A percentile compares a stretch with the other conserved stretches of the same genome.
These are phyloP conservation scores for Aspergillus proliferans DNA, from an alignment of 2,329 filamentous ascomycete species.

Conservation along the genomic window DNA sequence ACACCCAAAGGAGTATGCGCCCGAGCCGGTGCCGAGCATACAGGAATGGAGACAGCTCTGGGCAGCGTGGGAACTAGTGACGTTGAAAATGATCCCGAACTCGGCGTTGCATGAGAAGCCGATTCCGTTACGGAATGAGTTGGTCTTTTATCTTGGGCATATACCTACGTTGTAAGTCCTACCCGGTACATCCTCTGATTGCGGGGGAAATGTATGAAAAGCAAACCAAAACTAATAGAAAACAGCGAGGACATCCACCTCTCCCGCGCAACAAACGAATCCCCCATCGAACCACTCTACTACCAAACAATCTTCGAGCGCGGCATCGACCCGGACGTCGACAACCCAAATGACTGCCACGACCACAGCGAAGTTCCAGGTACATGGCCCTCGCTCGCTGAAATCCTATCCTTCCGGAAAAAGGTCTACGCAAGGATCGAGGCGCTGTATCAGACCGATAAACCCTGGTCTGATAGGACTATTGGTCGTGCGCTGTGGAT, in stretches of 20 bases:
- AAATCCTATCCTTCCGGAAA: background rate
- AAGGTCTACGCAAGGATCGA: background rate
- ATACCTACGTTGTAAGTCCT: background rate
- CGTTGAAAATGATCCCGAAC: background rate
- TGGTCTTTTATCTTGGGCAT: background rate
- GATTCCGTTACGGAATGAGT: background rate
- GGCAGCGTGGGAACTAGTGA: background rate
- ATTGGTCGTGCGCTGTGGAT: background rate
- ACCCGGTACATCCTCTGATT: background rate
- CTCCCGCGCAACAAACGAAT: background rate
- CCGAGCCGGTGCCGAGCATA: background rate
- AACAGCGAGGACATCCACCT: background rate
- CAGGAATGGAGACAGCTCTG: background rate
- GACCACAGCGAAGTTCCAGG: background rate
- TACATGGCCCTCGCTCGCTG: background rate
- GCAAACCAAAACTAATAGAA: background rate
- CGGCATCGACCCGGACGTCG: background rate
- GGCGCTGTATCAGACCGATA: background rate
- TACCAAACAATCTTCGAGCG: background rate
- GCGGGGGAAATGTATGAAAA: background rate
- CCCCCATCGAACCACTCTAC: background rate
- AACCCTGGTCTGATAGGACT: background rate
- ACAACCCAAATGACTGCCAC: background rate
- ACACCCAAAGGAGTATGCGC: background rate
- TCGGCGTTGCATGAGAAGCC: background rate